These are phyloP conservation scores for Lactarius psammicola DNA, from an alignment of 768 basidiomycete species.

Conservation along the genomic window DNA sequence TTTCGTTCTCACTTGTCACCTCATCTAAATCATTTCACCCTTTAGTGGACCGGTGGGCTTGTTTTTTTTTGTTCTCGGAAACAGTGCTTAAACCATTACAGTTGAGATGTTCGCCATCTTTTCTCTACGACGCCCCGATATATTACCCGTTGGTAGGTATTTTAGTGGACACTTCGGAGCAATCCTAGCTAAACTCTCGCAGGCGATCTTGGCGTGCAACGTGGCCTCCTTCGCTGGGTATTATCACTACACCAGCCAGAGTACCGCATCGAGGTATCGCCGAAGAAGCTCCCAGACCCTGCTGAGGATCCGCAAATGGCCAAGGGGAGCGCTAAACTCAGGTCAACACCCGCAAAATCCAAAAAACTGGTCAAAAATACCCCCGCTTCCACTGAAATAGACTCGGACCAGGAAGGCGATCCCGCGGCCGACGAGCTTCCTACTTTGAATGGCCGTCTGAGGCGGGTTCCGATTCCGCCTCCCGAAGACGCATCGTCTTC, in stretches of 20 bases:
- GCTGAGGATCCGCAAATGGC: conserved; percentile 16
- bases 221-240: conserved; percentile 68
- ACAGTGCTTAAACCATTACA: conserved; percentile 31
- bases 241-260: conserved; percentile 57
- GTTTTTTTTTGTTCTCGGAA: neutral
- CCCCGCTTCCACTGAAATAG: neutral
- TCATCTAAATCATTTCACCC: neutral
- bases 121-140: conserved; percentile 77
- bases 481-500: neutral
- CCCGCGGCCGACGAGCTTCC: conserved; percentile 24
- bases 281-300: conserved; percentile 44
- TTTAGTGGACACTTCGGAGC: conserved; percentile 14
- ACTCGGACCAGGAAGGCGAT: conserved; percentile 11
- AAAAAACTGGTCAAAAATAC: neutral
- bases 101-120: conserved; percentile 97
- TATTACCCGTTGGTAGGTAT: conserved; percentile 57
- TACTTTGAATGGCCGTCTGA: conserved; percentile 6
- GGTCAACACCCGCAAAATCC: conserved; percentile 29
- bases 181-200: conserved; percentile 14
- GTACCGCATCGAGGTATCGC: conserved; percentile 48
- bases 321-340: conserved; percentile 13
- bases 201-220: conserved; percentile 86
- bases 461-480: conserved; percentile 3
- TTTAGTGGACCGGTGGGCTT: conserved; percentile 59
- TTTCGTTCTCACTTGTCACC: neutral